phyloP scores from a whole-genome alignment of 192 early-diverging fungal genomes.

The Coemansia sp. region DNA sequence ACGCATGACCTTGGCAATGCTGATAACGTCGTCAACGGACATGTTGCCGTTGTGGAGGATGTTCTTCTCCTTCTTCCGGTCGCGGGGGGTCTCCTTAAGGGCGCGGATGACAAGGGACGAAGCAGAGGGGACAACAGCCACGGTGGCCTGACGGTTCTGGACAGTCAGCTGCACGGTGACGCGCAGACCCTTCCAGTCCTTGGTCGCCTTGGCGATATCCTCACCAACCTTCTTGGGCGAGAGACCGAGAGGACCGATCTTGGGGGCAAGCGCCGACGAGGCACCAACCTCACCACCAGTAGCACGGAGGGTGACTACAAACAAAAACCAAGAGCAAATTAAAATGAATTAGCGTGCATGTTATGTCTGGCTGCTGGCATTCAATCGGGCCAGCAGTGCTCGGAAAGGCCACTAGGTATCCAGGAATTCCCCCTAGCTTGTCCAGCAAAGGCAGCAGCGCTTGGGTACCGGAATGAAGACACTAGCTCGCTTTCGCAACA shows the following conservation, averaged over 20 bases:
- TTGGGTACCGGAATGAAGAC: not conserved
- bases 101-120: conserved; percentile 96
- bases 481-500: not conserved
- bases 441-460: not conserved
- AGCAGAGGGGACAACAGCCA: conserved; percentile 94
- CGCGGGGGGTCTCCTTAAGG: conserved; percentile 94
- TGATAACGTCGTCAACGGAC: conserved; percentile 88
- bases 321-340: not conserved
- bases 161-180: conserved; percentile 98
- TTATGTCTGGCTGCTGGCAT: not conserved
- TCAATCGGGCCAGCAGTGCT: not conserved
- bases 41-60: conserved; percentile 98
- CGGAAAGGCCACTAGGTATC: not conserved
- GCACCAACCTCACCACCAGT: conserved; percentile 99
- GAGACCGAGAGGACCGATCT: conserved; percentile 99
- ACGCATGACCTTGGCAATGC: conserved; percentile 94
- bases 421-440: not conserved
- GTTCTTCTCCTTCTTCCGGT: conserved; percentile 99
- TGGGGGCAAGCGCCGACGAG: conserved; percentile 96
- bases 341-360: not conserved
- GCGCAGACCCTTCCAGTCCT: conserved; percentile 98
- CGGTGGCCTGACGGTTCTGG: conserved; percentile 99
- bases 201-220: conserved; percentile 99
- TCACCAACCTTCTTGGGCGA: conserved; percentile 99
- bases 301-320: conserved; percentile 83